A percentile compares a stretch with the other conserved stretches of the same genome.
Conservation (phyloP, 352 stramenopile genomes). For the Phytophthora crassamura region DNA sequence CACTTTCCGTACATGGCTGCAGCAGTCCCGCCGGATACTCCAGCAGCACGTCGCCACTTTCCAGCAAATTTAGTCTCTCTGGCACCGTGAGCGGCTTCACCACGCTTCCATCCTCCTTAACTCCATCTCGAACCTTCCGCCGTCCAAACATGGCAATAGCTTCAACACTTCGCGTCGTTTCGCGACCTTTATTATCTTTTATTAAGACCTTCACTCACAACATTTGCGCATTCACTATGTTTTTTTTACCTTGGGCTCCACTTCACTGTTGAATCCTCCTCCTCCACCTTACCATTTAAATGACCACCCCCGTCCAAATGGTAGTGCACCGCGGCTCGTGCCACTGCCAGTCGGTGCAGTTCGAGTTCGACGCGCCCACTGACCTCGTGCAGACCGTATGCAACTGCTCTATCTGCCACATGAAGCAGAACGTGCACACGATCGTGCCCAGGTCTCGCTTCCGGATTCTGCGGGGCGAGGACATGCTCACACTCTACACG, state of each 20-base stretch:
- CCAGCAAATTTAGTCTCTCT: constrained; percentile 29
- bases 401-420: constrained; percentile 87
- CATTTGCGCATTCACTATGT: neutral
- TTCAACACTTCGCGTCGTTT: constrained; percentile 29
- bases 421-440: constrained; percentile 82
- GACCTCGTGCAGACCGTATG: constrained; percentile 73
- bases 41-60: constrained; percentile 9
- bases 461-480: constrained; percentile 48
- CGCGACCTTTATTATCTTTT: neutral
- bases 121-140: constrained; percentile 8
- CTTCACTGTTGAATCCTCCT: neutral
- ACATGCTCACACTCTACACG: constrained; percentile 75
- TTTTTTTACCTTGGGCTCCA: too few species aligned
- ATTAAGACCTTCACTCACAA: constrained; percentile 17
- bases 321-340: constrained; percentile 42
- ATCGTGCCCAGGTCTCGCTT: constrained; percentile 71
- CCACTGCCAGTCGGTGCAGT: constrained; percentile 76
- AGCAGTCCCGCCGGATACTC: constrained; percentile 30
- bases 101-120: neutral
- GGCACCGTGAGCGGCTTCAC: constrained; percentile 20
- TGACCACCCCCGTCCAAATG: neutral
- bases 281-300: neutral
- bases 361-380: constrained; percentile 67
- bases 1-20: constrained; percentile 44
- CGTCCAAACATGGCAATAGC: constrained; percentile 27